Evolutionary conservation across 73 alveolate species (phyloP), one percentile per base, ranked within the genome.

Genomic region (Paramecium biaurelia): DNA sequence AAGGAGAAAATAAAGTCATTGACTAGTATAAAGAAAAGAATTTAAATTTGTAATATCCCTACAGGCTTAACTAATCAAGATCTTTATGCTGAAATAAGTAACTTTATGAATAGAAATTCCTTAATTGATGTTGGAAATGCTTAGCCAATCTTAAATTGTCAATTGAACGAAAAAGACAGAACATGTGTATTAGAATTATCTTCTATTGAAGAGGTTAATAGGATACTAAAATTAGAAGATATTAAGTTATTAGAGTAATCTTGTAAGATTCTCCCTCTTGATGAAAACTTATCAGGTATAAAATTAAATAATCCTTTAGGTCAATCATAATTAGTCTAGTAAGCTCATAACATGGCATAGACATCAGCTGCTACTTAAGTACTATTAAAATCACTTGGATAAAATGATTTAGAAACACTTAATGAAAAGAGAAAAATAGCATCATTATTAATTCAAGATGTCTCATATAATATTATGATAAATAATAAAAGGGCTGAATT

Each of bases 21-120:
- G 72, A 79, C 90, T 20, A 79, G 90, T 79, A 43, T 74, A 79
- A 79, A 42, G 90, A 79, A 76, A 45, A 79, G 90, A 42, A 45
- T 79, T 41, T 32, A 79, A 79, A 79, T 79, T 42, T 79, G 90
- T 43, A 79, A 79, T 43, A 42, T 79, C 7, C 90, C 90, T 11
- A 79, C 90, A 12, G 90, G 90, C 12, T 59, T 79, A 8, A 79
- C 90, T 41, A 79, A 79, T 42, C 43, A 76, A 23, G 90, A 79
- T 79, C 53, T 79, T 35, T 79, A 42, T 42, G 90, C 90, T 23
- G 90, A 79, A 79, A 7, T 79, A 18, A 79, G 90, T 79, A 38
- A 76, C 42, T 79, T 42, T 42, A 79, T 79, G 90, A 79, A 42
- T 32, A 79, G 90, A 45, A 79, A 79, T 26, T 79, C 21, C 11